Conservation (phyloP, 257 asterid genomes). For the Catharanthus roseus region DNA sequence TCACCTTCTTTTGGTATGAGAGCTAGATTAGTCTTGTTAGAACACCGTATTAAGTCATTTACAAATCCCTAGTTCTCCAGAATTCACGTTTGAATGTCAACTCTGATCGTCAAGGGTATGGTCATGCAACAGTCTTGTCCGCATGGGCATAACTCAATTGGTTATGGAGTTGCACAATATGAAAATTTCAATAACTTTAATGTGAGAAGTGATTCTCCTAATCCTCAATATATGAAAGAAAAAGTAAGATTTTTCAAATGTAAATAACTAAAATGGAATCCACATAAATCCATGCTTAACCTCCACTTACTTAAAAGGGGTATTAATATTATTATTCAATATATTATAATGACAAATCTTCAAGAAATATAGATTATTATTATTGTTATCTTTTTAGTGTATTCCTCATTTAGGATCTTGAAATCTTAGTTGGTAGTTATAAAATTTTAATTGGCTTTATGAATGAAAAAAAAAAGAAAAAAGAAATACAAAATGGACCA, state of each 20-base stretch:
- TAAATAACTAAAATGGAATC: neutral
- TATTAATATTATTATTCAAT: neutral
- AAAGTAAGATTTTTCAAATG: too few species aligned
- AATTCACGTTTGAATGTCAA: too few species aligned
- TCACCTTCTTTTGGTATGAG: too few species aligned
- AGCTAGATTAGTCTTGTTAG: too few species aligned
- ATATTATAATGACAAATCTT: neutral
- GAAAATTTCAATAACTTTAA: too few species aligned
- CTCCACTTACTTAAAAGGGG: slow-evolving; percentile 8
- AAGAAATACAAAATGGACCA: slow-evolving; percentile 19
- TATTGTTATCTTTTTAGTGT: neutral
- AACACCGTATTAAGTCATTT: too few species aligned
- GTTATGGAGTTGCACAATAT: too few species aligned
- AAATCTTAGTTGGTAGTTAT: neutral
- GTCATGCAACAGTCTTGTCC: too few species aligned
- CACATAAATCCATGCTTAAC: neutral
- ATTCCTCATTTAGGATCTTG: neutral
- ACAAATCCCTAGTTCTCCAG: too few species aligned
- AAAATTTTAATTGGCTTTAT: neutral
- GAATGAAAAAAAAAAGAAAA: neutral
- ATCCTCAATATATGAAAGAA: neutral
- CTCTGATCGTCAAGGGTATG: too few species aligned
- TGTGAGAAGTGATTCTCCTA: neutral
- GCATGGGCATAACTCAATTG: too few species aligned
- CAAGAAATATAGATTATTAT: neutral